These are phyloP conservation scores for Trichomonas tenax DNA, from an alignment of 208 protist species.

Conservation along the genomic window DNA sequence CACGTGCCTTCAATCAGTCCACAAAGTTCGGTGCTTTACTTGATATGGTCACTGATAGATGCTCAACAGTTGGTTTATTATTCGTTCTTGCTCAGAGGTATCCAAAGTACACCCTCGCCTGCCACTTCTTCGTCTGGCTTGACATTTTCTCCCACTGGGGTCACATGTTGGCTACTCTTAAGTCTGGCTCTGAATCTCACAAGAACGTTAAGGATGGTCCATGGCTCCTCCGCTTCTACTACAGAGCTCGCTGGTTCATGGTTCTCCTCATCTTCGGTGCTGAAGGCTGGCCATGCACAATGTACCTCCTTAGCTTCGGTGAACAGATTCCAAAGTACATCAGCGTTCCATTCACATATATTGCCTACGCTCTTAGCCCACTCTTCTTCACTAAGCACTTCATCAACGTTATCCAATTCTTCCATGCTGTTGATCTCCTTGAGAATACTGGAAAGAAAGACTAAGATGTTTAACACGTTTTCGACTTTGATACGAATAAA, in stretches of 20 bases:
- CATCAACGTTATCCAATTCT: not conserved
- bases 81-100: not conserved
- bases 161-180: not conserved
- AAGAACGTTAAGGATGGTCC: not conserved
- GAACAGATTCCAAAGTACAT: not conserved
- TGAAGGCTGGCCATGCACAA: not conserved
- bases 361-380: not conserved
- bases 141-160: not conserved
- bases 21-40: constrained; percentile 30
- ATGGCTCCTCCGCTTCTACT: not conserved
- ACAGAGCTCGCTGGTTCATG: not conserved
- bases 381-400: not conserved
- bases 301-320: not conserved
- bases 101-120: not conserved
- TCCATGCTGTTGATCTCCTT: not conserved
- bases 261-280: not conserved
- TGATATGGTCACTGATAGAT: constrained; percentile 31
- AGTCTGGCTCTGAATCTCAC: not conserved
- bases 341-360: not conserved
- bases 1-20: constrained; percentile 20
- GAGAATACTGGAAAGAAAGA: not conserved
- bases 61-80: constrained; percentile 21
- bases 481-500: too few relatives aligned
- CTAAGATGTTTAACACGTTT: not conserved
- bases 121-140: not conserved